Conservation (phyloP, 2,329 filamentous ascomycete species). For the Diplodia sapinea region DNA sequence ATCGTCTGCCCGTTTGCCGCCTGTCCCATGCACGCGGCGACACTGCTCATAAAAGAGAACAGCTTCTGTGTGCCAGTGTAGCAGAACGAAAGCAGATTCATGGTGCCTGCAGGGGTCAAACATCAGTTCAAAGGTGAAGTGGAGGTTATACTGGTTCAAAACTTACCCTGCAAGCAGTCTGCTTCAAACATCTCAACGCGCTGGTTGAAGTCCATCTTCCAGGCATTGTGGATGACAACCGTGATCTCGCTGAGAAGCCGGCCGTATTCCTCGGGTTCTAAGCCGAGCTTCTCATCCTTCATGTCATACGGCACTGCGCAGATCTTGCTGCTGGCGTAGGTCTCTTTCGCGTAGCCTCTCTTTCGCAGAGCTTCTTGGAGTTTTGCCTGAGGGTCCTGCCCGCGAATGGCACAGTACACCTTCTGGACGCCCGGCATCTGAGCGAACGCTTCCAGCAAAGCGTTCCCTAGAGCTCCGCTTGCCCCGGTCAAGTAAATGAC, state of each 20-base stretch:
- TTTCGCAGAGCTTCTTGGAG: constrained; percentile 36
- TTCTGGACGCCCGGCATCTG: constrained; percentile 1
- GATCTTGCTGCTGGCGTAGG: constrained; percentile 34
- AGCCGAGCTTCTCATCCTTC: constrained; percentile 19
- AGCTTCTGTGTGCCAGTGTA: constrained; percentile 36
- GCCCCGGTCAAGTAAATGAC: constrained; percentile 32
- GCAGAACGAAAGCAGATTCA: constrained; percentile 40
- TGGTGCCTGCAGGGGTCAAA: constrained; percentile 38
- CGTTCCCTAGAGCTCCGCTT: constrained; percentile 31
- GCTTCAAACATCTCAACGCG: constrained; percentile 40
- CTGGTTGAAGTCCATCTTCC: constrained; percentile 43
- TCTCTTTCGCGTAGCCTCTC: constrained; percentile 30
- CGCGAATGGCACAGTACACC: constrained; percentile 31
- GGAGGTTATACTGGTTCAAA: too few relatives aligned
- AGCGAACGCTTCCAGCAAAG: constrained; percentile 31
- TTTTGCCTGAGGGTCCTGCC: constrained; percentile 33
- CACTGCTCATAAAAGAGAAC: constrained; percentile 32
- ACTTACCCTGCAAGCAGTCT: constrained; percentile 37
- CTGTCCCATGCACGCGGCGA: constrained; percentile 31
- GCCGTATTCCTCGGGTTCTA: constrained; percentile 26
- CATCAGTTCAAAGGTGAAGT: background rate
- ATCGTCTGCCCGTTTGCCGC: constrained; percentile 7
- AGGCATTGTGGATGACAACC: constrained; percentile 40
- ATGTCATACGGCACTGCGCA: constrained; percentile 17
- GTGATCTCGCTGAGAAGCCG: constrained; percentile 37